phyloP scores from a whole-genome alignment of 2,329 filamentous ascomycete species.

The Teratosphaeria epicoccoides region DNA sequence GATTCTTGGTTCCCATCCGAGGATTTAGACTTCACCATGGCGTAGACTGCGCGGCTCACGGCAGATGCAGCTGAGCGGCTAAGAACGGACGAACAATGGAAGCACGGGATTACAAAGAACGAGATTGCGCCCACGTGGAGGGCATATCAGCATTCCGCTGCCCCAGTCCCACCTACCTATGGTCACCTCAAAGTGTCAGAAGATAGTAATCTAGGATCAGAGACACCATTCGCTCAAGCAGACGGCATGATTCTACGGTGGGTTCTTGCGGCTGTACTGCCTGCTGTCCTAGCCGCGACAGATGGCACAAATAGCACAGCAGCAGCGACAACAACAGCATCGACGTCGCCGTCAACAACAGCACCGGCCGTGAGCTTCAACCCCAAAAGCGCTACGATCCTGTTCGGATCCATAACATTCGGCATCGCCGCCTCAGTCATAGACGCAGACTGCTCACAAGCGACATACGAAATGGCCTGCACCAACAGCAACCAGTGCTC shows the following conservation, averaged over 20 bases:
- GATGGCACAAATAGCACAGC: neutral
- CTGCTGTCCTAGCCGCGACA: neutral
- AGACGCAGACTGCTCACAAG: conserved; percentile 1
- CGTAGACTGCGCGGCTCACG: neutral
- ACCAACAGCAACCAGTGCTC: conserved; percentile 1
- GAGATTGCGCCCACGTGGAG: too few relatives aligned
- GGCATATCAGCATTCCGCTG: neutral
- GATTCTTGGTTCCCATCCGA: neutral
- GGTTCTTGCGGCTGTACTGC: neutral
- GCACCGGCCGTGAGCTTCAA: neutral
- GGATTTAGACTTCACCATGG: neutral
- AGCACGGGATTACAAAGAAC: too few relatives aligned
- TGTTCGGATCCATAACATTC: neutral
- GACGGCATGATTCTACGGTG: neutral
- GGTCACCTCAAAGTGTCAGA: neutral
- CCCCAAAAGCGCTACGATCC: neutral
- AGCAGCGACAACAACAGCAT: neutral
- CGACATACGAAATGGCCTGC: conserved; percentile 3
- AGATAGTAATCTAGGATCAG: neutral
- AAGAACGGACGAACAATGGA: too few relatives aligned
- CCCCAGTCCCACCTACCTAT: neutral
- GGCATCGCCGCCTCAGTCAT: conserved; percentile 4
- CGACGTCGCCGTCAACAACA: neutral
- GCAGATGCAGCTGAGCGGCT: too few relatives aligned
- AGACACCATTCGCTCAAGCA: neutral